A percentile compares a stretch with the other conserved stretches of the same genome.
Evolutionary conservation across 1,139 yeast genomes (phyloP).

Genomic region (Taphrina pruni): DNA sequence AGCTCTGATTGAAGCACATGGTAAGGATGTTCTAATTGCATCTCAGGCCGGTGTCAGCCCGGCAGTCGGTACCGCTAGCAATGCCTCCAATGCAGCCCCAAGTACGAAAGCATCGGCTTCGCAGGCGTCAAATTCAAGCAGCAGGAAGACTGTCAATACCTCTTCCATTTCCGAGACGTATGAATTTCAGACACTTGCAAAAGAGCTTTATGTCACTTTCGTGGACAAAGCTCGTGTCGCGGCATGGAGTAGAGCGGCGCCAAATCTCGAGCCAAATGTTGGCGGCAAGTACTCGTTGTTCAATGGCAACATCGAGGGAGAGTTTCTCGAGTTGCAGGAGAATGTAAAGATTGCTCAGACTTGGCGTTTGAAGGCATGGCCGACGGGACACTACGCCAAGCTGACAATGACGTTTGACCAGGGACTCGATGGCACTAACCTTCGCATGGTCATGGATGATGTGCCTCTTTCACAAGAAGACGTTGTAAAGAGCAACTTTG

Average conservation of each 20-base stretch:
- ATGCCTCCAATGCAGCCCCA: conserved; percentile 47
- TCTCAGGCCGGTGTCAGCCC: conserved; percentile 72
- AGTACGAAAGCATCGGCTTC: conserved; percentile 43
- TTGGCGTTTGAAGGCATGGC: conserved; percentile 94
- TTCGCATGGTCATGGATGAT: conserved; percentile 83
- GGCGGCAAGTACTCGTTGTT: conserved; percentile 74
- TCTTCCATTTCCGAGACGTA: conserved; percentile 79
- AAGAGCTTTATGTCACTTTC: conserved; percentile 77
- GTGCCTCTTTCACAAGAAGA: conserved; percentile 98
- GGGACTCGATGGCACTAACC: conserved; percentile 79
- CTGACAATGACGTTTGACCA: conserved; percentile 71
- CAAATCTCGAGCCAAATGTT: conserved; percentile 64
- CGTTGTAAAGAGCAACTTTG: conserved; percentile 79
- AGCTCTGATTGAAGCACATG: conserved; percentile 76
- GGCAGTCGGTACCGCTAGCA: conserved; percentile 61
- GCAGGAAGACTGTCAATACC: conserved; percentile 47
- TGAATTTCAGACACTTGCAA: conserved; percentile 83
- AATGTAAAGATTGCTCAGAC: conserved; percentile 67
- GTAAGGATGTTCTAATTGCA: conserved; percentile 84
- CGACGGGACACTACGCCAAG: conserved; percentile 74
- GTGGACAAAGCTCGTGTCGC: conserved; percentile 76
- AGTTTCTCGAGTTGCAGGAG: conserved; percentile 64
- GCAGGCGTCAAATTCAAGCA: conserved; percentile 23
- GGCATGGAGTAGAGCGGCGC: conserved; percentile 87
- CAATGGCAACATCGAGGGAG: conserved; percentile 87